Evolutionary conservation across 1,139 yeast genomes (phyloP).

Genomic region (Lodderomyces metapsilosis): DNA sequence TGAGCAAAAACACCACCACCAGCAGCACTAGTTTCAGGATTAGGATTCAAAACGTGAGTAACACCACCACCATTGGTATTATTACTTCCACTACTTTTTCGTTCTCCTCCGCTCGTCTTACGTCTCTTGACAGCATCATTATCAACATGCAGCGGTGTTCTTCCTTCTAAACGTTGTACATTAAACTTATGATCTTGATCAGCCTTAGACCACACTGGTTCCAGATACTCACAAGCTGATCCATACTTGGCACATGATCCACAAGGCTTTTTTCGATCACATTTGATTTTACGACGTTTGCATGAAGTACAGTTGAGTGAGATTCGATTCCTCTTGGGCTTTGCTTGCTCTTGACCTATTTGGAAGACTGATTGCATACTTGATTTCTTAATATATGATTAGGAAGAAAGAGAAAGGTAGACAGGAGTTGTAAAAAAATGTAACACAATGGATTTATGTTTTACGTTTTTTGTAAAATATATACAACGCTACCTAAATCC

Average conservation of each 20-base stretch:
- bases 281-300: conserved; percentile 39
- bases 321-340: conserved; percentile 9
- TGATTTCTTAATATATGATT: not conserved
- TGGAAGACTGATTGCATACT: conserved; percentile 8
- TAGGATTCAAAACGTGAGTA: not conserved
- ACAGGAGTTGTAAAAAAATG: not conserved
- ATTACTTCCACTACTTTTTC: not conserved
- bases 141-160: not conserved
- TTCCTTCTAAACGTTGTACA: conserved; percentile 5
- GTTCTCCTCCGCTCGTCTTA: not conserved
- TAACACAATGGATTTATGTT: no score
- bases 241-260: conserved; percentile 29
- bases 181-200: conserved; percentile 4
- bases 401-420: not conserved
- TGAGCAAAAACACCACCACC: conserved; percentile 5
- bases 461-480: no score
- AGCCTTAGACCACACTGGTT: conserved; percentile 17
- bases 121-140: not conserved
- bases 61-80: not conserved
- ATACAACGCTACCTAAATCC: not conserved
- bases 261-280: conserved; percentile 32
- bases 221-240: conserved; percentile 32
- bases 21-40: not conserved
- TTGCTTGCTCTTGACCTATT: not conserved
- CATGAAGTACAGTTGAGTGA: conserved; percentile 38